phyloP scores from a whole-genome alignment of 2,329 filamentous ascomycete species.

The Verticillium nubilum region DNA sequence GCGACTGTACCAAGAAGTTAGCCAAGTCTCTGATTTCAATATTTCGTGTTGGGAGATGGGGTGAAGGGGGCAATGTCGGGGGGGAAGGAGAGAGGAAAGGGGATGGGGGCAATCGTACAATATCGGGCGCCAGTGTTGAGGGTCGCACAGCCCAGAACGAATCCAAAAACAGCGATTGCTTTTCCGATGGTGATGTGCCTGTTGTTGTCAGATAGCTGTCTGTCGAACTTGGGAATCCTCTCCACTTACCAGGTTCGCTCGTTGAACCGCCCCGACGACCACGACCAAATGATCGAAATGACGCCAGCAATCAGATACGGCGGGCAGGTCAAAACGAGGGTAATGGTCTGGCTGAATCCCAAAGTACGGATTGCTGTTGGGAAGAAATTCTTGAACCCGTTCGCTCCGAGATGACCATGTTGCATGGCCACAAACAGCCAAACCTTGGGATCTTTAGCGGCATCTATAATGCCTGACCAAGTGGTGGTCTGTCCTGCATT shows the following conservation, averaged over 20 bases:
- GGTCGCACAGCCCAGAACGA: constrained; percentile 19
- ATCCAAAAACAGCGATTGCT: constrained; percentile 7
- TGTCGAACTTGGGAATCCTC: background rate
- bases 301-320: constrained; percentile 34
- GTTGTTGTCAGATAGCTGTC: background rate
- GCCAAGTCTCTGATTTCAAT: too few species aligned
- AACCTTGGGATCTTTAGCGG: constrained; percentile 33
- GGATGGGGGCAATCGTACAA: background rate
- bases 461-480: constrained; percentile 34
- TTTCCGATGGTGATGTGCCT: constrained; percentile 5
- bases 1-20: constrained; percentile 7
- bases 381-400: constrained; percentile 25
- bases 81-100: background rate
- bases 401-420: constrained; percentile 32
- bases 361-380: constrained; percentile 23
- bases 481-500: constrained; percentile 16
- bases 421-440: constrained; percentile 42
- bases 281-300: constrained; percentile 29
- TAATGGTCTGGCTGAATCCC: constrained; percentile 33
- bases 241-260: constrained; percentile 5
- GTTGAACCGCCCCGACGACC: constrained; percentile 6
- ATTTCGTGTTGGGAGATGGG: too few species aligned
- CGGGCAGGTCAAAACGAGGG: constrained; percentile 36
- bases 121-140: constrained; percentile 20
- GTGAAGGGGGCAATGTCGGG: too few species aligned